Evolutionary conservation across 805 yeast species (phyloP).

Genomic region (Wickerhamiella allomyrinae): DNA sequence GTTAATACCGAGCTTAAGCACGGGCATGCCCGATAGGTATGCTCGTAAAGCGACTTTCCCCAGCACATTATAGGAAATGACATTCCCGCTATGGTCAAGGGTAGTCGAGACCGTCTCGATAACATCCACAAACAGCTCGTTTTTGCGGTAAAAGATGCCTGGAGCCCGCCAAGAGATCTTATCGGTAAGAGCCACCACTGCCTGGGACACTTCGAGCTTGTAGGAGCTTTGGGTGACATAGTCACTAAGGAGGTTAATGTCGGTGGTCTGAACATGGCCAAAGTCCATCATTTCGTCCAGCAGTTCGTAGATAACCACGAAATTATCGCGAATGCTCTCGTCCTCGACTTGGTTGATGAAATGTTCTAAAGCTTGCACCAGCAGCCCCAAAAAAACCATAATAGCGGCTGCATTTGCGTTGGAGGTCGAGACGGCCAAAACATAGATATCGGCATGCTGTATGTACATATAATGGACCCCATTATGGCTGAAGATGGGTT

Average conservation of each 20-base stretch:
- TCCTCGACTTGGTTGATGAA: constrained; percentile 38
- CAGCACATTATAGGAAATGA: constrained; percentile 49
- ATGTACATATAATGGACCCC: constrained; percentile 46
- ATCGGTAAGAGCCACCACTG: constrained; percentile 63
- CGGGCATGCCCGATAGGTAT: constrained; percentile 84
- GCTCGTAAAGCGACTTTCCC: constrained; percentile 66
- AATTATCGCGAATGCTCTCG: constrained; percentile 56
- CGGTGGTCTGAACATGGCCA: constrained; percentile 78
- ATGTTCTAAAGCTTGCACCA: constrained; percentile 31
- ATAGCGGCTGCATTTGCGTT: constrained; percentile 39
- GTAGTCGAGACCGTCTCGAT: constrained; percentile 40
- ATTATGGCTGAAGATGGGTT: constrained; percentile 34
- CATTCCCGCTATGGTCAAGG: constrained; percentile 18
- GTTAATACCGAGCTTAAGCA: constrained; percentile 60
- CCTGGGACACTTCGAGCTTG: constrained; percentile 30
- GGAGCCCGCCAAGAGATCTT: constrained; percentile 86
- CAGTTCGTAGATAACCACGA: constrained; percentile 62
- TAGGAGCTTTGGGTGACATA: constrained; percentile 50
- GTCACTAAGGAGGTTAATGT: constrained; percentile 60
- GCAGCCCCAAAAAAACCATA: constrained; percentile 39
- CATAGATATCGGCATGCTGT: constrained; percentile 34
- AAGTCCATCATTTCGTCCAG: constrained; percentile 81
- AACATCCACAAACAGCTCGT: constrained; percentile 81
- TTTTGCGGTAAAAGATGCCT: constrained; percentile 74
- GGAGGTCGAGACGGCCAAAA: constrained; percentile 23